Conservation (phyloP, 176 grass and related monocot genomes). For the Raddia guianensis region DNA sequence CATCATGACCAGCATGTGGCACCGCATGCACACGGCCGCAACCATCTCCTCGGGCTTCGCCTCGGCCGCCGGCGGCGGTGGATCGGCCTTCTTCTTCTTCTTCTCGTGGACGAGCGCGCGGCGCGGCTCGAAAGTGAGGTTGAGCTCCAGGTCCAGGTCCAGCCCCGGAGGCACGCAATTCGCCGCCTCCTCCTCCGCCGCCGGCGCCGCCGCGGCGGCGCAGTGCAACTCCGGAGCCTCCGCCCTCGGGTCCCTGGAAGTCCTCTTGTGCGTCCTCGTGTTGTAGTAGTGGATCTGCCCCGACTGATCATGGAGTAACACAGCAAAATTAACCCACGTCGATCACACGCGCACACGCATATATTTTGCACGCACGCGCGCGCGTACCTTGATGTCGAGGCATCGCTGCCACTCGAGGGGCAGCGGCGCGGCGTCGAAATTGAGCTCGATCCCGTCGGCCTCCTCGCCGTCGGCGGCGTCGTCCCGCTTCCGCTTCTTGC, state of each 20-base stretch:
- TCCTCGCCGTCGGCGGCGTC: slow-evolving; percentile 18
- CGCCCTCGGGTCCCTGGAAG: slow-evolving; percentile 63
- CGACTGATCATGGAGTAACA: slow-evolving; percentile 43
- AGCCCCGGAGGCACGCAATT: slow-evolving; percentile 39
- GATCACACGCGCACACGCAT: not conserved
- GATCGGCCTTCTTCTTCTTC: not conserved
- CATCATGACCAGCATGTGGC: slow-evolving; percentile 95
- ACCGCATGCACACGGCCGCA: slow-evolving; percentile 75
- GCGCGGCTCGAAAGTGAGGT: slow-evolving; percentile 65
- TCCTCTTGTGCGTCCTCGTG: slow-evolving; percentile 84
- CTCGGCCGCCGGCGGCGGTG: not conserved
- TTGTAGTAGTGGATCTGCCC: slow-evolving; percentile 92
- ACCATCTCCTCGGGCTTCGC: slow-evolving; percentile 69
- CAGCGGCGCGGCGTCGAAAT: slow-evolving; percentile 70
- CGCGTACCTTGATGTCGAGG: slow-evolving; percentile 82
- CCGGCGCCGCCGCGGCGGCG: not conserved
- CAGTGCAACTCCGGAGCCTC: not conserved
- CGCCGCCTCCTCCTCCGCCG: slow-evolving; percentile 41
- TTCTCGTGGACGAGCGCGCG: not conserved
- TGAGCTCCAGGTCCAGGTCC: slow-evolving; percentile 85
- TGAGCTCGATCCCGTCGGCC: slow-evolving; percentile 61
- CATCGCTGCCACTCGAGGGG: slow-evolving; percentile 91
- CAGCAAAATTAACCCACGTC: not conserved
- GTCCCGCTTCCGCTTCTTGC: slow-evolving; percentile 67
- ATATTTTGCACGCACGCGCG: not conserved